Evolutionary conservation across 371 early-diverging fungal species (phyloP).

Genomic region (Vairimorpha necatrix): DNA sequence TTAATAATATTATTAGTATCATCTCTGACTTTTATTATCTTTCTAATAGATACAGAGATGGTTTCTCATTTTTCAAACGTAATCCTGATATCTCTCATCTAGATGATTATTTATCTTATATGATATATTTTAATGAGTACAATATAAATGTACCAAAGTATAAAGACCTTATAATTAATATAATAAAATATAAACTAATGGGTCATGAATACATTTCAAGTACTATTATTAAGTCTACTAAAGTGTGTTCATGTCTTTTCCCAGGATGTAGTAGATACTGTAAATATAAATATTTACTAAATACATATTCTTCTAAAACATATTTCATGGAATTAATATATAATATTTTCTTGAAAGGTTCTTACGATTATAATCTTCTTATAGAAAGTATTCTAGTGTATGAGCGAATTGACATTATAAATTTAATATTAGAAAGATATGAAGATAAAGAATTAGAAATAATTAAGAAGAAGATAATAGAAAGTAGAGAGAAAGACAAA

Average conservation of each 20-base stretch:
- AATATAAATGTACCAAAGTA: neutral
- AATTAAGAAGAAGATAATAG: neutral
- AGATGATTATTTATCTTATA: neutral
- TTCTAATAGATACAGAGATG: neutral
- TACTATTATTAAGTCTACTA: neutral
- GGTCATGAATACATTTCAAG: neutral
- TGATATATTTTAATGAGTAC: slow-evolving; percentile 6
- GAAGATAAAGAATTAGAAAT: neutral
- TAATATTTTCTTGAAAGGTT: neutral
- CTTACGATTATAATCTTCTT: neutral
- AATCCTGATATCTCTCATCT: neutral
- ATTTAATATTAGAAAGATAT: neutral
- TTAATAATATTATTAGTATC: neutral
- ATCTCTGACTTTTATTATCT: neutral
- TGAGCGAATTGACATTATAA: neutral
- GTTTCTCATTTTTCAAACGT: neutral
- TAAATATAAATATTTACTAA: neutral
- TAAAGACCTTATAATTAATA: neutral
- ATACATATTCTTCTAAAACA: neutral
- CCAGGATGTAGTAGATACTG: neutral
- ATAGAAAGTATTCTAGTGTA: neutral
- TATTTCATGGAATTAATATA: neutral
- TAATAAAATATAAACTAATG: neutral
- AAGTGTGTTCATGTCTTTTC: neutral
- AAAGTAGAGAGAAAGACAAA: neutral